Conservation (phyloP, 805 yeast genomes). For the Wickerhamiella siamensis region DNA sequence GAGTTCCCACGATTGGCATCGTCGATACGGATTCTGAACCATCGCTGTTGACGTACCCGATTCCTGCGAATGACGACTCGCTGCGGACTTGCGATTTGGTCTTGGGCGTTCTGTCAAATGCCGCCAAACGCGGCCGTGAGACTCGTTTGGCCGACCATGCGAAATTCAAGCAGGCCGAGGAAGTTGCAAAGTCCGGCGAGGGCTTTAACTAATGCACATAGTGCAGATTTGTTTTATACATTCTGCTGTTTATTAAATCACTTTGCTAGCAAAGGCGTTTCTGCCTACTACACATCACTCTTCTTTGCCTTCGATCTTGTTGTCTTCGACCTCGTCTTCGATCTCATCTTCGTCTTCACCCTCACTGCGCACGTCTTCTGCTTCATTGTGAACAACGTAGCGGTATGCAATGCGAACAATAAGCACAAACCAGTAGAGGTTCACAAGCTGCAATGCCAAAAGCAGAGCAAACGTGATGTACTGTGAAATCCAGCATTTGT, state of each 20-base stretch:
- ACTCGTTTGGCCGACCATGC: conserved; percentile 33
- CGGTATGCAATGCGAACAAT: conserved; percentile 68
- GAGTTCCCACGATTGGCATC: conserved; percentile 87
- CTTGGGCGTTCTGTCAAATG: conserved; percentile 68
- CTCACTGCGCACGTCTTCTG: conserved; percentile 73
- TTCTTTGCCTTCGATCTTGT: not conserved
- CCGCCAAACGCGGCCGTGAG: conserved; percentile 67
- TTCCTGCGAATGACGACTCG: conserved; percentile 93
- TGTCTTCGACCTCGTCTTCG: conserved; percentile 17
- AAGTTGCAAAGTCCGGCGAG: conserved; percentile 12
- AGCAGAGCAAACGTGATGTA: conserved; percentile 72
- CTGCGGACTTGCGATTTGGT: conserved; percentile 66
- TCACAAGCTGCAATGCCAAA: conserved; percentile 69
- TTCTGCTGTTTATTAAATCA: not conserved
- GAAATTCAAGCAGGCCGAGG: conserved; percentile 22
- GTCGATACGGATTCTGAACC: conserved; percentile 93
- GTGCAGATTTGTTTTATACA: not conserved
- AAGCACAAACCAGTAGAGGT: conserved; percentile 74
- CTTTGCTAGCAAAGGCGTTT: not conserved
- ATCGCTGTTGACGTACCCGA: conserved; percentile 76
- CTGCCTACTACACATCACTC: not conserved
- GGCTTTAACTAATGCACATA: conserved; percentile 7
- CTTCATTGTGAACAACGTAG: conserved; percentile 41
- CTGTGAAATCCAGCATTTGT: conserved; percentile 92
- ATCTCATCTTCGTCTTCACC: conserved; percentile 48